Conservation (phyloP, 2,329 filamentous ascomycete genomes). For the Aspergillus sp. region DNA sequence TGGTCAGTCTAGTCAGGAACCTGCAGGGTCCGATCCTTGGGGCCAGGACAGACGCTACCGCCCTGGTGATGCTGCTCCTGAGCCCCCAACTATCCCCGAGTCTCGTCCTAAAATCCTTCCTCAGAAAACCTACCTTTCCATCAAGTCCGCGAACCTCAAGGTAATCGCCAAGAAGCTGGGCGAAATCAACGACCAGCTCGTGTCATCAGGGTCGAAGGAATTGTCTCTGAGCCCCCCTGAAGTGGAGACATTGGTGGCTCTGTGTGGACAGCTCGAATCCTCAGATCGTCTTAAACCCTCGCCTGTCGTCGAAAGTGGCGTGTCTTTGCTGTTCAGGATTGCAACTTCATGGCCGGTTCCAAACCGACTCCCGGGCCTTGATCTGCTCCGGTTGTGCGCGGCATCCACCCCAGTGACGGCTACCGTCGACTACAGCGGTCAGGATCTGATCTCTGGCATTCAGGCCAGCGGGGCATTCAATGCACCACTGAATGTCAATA, state of each 20-base stretch:
- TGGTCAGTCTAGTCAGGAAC: conserved; percentile 56
- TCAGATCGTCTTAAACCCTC: conserved; percentile 39
- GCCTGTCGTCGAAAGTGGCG: conserved; percentile 49
- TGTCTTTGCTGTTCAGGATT: conserved; percentile 68
- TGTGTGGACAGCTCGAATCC: conserved; percentile 63
- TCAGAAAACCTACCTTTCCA: conserved; percentile 74
- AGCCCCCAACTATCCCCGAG: conserved; percentile 31
- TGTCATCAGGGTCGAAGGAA: conserved; percentile 69
- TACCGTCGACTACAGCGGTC: conserved; percentile 51
- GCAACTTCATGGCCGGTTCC: conserved; percentile 75
- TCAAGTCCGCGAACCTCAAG: conserved; percentile 67
- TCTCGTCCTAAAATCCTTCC: conserved; percentile 64
- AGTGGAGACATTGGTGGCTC: conserved; percentile 57
- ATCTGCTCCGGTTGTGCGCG: conserved; percentile 80
- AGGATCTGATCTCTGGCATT: conserved; percentile 61
- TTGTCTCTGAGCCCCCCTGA: conserved; percentile 71
- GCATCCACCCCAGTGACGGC: conserved; percentile 66
- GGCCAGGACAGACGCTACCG: conserved; percentile 76
- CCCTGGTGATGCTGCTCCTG: conserved; percentile 59
- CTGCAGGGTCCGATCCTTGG: conserved; percentile 65
- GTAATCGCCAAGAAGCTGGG: conserved; percentile 74
- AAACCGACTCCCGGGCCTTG: conserved; percentile 78
- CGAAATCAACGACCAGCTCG: conserved; percentile 66
- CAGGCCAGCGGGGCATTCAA: conserved; percentile 58
- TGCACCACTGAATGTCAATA: conserved; percentile 67